phyloP scores from a whole-genome alignment of 164 flowering plant genomes.

The Malania oleifera region DNA sequence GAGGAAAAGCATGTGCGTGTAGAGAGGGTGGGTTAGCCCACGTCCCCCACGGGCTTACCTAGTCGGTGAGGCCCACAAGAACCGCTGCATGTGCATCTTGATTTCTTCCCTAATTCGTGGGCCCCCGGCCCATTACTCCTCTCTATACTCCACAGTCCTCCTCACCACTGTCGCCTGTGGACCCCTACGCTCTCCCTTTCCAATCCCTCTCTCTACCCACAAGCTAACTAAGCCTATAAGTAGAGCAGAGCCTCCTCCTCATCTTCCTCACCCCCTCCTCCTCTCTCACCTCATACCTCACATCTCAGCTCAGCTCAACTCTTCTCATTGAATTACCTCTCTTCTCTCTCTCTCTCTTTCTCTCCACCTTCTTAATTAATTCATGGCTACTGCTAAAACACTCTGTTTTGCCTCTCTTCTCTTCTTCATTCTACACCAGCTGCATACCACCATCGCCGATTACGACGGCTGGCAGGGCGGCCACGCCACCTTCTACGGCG shows the following conservation, averaged over 20 bases:
- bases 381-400: conserved; percentile 14
- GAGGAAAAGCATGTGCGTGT: conserved; percentile 10
- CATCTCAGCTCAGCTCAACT: too few species aligned
- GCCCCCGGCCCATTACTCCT: too few species aligned
- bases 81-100: conserved; percentile 18
- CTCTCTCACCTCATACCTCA: neutral
- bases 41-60: neutral
- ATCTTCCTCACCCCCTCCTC: conserved; percentile 4
- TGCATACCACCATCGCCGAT: conserved; percentile 13
- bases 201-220: too few species aligned
- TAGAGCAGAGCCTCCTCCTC: too few species aligned
- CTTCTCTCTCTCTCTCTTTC: too few species aligned
- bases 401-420: neutral
- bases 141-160: too few species aligned
- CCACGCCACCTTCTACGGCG: conserved; percentile 53
- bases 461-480: conserved; percentile 32
- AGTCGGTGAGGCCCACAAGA: conserved; percentile 11
- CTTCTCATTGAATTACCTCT: too few species aligned
- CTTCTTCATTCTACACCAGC: neutral
- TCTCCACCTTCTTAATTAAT: too few species aligned
- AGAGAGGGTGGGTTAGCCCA: neutral
- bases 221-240: too few species aligned
- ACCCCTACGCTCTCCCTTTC: too few species aligned
- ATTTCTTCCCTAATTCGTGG: conserved; percentile 11
- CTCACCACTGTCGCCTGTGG: too few species aligned